phyloP scores from a whole-genome alignment of 1,284 basidiomycete species.

The Anthracocystis panici-leucophaei region DNA sequence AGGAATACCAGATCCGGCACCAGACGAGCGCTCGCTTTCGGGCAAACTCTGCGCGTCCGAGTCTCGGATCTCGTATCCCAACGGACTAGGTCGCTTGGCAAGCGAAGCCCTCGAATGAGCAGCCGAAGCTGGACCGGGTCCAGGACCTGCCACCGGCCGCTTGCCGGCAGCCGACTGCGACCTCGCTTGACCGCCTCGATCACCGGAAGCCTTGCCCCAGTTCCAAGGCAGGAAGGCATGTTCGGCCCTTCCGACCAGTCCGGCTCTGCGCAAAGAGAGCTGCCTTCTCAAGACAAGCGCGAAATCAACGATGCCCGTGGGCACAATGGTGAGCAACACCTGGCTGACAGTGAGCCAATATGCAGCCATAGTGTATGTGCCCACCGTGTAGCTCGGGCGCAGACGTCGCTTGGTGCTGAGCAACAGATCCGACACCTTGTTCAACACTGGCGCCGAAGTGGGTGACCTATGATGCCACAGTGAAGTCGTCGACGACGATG shows the following conservation, averaged over 20 bases:
- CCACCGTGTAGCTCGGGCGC: conserved; percentile 47
- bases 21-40: conserved; percentile 47
- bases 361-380: conserved; percentile 31
- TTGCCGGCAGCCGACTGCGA: conserved; percentile 4
- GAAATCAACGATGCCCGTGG: conserved; percentile 46
- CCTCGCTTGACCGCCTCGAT: conserved; percentile 4
- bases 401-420: conserved; percentile 49
- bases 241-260: conserved; percentile 43
- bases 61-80: conserved; percentile 44
- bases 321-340: conserved; percentile 38
- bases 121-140: conserved; percentile 52
- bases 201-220: conserved; percentile 21
- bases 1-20: conserved; percentile 51
- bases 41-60: conserved; percentile 44
- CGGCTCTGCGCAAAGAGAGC: conserved; percentile 42
- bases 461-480: conserved; percentile 52
- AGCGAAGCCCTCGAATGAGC: conserved; percentile 52
- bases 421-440: conserved; percentile 48
- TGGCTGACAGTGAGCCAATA: conserved; percentile 52
- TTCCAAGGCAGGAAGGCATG: conserved; percentile 50
- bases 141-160: conserved; percentile 39
- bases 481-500: conserved; percentile 46
- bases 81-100: conserved; percentile 18
- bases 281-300: conserved; percentile 38
- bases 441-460: conserved; percentile 45